phyloP scores from a whole-genome alignment of 176 grass and related monocot species.

The Eleusine indica region DNA sequence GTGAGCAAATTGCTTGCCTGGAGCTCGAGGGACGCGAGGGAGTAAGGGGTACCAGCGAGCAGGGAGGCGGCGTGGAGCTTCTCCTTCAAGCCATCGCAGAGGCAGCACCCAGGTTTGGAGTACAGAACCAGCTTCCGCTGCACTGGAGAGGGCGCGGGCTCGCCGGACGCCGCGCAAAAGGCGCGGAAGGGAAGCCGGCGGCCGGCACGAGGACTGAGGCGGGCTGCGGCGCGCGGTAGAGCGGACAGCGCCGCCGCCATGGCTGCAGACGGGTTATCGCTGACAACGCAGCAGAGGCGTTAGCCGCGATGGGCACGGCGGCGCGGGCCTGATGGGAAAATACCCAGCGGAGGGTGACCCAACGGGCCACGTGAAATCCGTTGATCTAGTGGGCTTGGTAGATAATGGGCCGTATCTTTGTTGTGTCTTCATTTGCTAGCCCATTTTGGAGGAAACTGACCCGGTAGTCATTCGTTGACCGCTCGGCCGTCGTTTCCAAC shows the following conservation, averaged over 20 bases:
- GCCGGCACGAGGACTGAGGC: conserved; percentile 26
- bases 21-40: conserved; percentile 76
- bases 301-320: background rate
- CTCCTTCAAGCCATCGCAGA: conserved; percentile 93
- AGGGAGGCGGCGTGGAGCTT: conserved; percentile 75
- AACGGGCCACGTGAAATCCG: background rate
- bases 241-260: conserved; percentile 41
- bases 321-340: background rate
- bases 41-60: conserved; percentile 54
- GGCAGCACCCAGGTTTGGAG: conserved; percentile 88
- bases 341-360: no score
- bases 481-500: background rate
- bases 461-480: no score
- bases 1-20: conserved; percentile 43
- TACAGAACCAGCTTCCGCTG: conserved; percentile 72
- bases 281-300: background rate
- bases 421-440: background rate
- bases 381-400: background rate
- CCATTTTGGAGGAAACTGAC: background rate
- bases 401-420: background rate
- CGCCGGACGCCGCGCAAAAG: conserved; percentile 41
- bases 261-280: background rate
- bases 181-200: conserved; percentile 10
- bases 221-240: conserved; percentile 38
- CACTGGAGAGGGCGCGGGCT: conserved; percentile 7